These are phyloP conservation scores for Colletotrichum sp. DNA, from an alignment of 2,329 filamentous ascomycete genomes.

Conservation along the genomic window DNA sequence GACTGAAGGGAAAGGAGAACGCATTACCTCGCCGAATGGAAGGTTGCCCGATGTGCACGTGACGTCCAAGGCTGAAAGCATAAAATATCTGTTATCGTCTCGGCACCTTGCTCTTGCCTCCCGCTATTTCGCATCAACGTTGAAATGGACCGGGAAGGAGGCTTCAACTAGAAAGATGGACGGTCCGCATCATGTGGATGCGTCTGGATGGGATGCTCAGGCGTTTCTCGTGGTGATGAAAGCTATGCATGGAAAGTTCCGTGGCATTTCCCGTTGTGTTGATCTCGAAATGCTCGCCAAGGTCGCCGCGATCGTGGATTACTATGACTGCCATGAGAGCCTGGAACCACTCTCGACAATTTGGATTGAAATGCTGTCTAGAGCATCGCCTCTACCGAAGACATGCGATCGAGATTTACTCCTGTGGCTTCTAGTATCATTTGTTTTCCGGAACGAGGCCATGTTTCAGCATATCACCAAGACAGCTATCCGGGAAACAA, in stretches of 20 bases:
- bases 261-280: conserved; percentile 24
- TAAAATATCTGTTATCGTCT: background rate
- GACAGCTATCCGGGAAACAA: background rate
- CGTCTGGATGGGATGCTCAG: conserved; percentile 29
- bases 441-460: conserved; percentile 9
- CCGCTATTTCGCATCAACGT: conserved; percentile 4
- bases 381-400: background rate
- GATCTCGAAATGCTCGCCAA: conserved; percentile 28
- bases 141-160: conserved; percentile 21
- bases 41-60: background rate
- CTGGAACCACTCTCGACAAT: conserved; percentile 13
- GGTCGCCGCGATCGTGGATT: conserved; percentile 33
- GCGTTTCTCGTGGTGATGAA: conserved; percentile 32
- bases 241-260: conserved; percentile 29
- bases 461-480: conserved; percentile 5
- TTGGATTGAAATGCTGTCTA: conserved; percentile 17
- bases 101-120: conserved; percentile 24
- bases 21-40: background rate
- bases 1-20: background rate
- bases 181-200: background rate
- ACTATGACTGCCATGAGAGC: conserved; percentile 31
- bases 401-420: background rate
- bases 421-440: conserved; percentile 20
- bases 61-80: background rate
- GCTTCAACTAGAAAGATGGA: background rate